Conservation (phyloP, 139 green algal genomes). For the Chlamydomonas applanata region DNA sequence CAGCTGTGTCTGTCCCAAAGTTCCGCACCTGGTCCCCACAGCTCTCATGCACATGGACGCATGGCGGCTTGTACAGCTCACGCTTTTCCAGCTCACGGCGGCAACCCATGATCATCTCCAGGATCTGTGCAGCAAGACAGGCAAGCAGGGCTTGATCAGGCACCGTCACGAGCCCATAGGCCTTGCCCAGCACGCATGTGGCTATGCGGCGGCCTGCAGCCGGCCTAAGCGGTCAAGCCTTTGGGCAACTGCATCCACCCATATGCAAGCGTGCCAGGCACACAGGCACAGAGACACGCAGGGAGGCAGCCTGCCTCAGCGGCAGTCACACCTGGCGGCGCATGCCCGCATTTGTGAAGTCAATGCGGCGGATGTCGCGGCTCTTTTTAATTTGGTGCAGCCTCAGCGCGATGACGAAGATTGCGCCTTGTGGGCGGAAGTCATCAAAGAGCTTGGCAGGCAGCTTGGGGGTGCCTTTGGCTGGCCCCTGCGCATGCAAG, state of each 20-base stretch:
- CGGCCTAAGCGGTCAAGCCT: too few relatives aligned
- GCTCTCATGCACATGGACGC: slow-evolving; percentile 53
- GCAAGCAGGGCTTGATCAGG: too few relatives aligned
- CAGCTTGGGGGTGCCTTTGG: slow-evolving; percentile 50
- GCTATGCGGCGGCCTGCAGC: too few relatives aligned
- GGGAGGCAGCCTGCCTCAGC: too few relatives aligned
- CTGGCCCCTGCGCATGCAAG: slow-evolving; percentile 23
- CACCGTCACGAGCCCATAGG: too few relatives aligned
- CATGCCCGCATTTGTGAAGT: slow-evolving; percentile 56
- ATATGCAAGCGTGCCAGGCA: too few relatives aligned
- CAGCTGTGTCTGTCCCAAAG: too few relatives aligned
- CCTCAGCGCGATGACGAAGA: slow-evolving; percentile 55
- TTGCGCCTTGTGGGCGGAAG: slow-evolving; percentile 37
- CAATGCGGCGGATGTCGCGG: slow-evolving; percentile 52
- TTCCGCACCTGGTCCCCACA: neutral
- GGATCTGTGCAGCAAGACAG: too few relatives aligned
- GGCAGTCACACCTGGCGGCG: slow-evolving; percentile 72
- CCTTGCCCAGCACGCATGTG: too few relatives aligned
- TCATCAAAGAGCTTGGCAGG: slow-evolving; percentile 43
- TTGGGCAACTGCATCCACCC: too few relatives aligned
- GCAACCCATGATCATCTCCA: slow-evolving; percentile 58
- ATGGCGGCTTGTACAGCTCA: slow-evolving; percentile 43
- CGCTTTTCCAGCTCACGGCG: slow-evolving; percentile 54
- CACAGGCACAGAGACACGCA: too few relatives aligned
- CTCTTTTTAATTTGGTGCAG: slow-evolving; percentile 54